Evolutionary conservation across 2,329 filamentous ascomycete genomes (phyloP).

Genomic region (Acarospora socialis): DNA sequence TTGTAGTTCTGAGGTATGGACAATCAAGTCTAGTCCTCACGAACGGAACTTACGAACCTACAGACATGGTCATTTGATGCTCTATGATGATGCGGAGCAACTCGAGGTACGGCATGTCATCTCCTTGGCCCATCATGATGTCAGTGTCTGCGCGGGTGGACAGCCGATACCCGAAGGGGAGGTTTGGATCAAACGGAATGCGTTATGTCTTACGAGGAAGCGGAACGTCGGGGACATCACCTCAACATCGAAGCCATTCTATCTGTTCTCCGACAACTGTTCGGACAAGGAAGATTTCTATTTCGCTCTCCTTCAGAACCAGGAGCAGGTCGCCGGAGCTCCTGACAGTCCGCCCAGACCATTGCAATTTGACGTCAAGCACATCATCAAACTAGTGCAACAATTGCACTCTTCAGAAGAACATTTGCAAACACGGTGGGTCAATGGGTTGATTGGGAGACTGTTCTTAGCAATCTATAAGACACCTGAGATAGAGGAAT

Average conservation of each 20-base stretch:
- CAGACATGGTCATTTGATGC: conserved; percentile 88
- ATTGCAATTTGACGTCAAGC: conserved; percentile 64
- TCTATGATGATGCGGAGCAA: conserved; percentile 92
- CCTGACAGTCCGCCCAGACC: conserved; percentile 50
- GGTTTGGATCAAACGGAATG: conserved; percentile 89
- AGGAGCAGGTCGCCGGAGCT: conserved; percentile 51
- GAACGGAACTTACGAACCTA: conserved; percentile 6
- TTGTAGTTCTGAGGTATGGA: conserved; percentile 67
- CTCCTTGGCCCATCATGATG: conserved; percentile 72
- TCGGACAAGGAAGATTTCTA: conserved; percentile 99
- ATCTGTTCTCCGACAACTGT: conserved; percentile 84
- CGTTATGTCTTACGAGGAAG: conserved; percentile 63
- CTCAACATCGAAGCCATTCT: conserved; percentile 67
- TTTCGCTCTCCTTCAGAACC: conserved; percentile 74
- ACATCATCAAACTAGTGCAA: conserved; percentile 82
- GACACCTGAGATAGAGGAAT: conserved; percentile 64
- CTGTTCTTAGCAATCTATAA: conserved; percentile 80
- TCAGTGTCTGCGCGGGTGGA: conserved; percentile 72
- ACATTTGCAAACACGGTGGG: conserved; percentile 77
- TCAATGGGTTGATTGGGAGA: conserved; percentile 81
- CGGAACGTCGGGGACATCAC: conserved; percentile 38
- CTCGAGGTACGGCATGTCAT: conserved; percentile 94
- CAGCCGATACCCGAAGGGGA: conserved; percentile 75
- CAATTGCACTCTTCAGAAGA: conserved; percentile 84
- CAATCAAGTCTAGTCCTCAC: conserved; percentile 10